Evolutionary conservation across 345 rosid genomes (phyloP), one percentile per base, ranked within the genome.

Genomic region (Microthlaspi erraticum): DNA sequence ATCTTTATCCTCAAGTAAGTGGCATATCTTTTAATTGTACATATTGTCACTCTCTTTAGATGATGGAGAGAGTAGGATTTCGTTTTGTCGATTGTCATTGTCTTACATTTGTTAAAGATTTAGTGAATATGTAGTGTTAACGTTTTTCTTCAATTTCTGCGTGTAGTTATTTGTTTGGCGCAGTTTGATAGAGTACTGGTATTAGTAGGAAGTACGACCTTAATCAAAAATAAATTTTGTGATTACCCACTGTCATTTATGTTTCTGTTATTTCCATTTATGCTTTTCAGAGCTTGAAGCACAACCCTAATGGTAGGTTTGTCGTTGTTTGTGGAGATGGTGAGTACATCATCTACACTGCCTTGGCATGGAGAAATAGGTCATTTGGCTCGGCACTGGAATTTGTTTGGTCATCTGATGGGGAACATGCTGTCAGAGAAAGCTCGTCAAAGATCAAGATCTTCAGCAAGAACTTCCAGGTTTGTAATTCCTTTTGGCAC

Each of bases 271-370:
- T 58, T 48, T 37, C 11, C 14, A 17, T n/a, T 51, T 49, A 59
- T 66, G 39, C 34, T 44, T 76, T 50, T 64, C 87, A 93, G 98
- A 93, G 91, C 78, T 80, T 93, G 71, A 91, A 84, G 84, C 97
- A 93, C 84, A 93, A 93, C 71, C 96, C 97, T 37, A 93, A 90
- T 83, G 96, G 97, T 64, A 86, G 98, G 81, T 93, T 93, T 79
- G 97, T 90, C 75, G 97, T 88, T 64, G 98, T 93, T 45, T 91
- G 97, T 79, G 98, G 98, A 74, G 98, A 93, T 82, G 98, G 98
- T 54, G 98, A 93, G 78, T 93, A 86, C 77, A 88, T 93, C 70
- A 93, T 91, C 70, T 93, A 93, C 75, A 93, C 98, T 26, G 97
- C 98, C 77, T 72, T 93, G 80, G 98, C 98, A 14, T 93, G 98